These are phyloP conservation scores for Ophiocordyceps camponoti-leonardi DNA, from an alignment of 2,329 filamentous ascomycete species.

Conservation along the genomic window DNA sequence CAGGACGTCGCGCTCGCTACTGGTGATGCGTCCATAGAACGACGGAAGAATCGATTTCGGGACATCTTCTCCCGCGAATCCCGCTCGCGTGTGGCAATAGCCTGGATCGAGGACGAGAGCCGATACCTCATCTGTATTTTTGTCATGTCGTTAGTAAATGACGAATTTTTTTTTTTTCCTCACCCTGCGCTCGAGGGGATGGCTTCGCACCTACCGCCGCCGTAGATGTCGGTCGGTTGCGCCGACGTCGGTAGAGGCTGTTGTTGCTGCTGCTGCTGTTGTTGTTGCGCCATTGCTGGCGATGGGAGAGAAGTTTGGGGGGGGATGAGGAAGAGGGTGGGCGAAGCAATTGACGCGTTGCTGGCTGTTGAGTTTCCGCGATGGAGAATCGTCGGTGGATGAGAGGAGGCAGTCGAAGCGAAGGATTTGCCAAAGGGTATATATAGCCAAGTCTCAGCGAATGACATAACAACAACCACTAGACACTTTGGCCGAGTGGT, in stretches of 20 bases:
- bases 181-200: not conserved
- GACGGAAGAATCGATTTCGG: slow-evolving; percentile 88
- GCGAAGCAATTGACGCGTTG: not conserved
- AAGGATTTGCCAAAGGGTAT: not conserved
- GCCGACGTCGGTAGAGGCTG: slow-evolving; percentile 37
- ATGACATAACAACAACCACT: not conserved
- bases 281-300: not conserved
- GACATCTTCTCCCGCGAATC: slow-evolving; percentile 93
- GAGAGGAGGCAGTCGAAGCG: not conserved
- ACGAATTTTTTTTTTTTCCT: not conserved
- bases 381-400: not conserved
- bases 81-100: slow-evolving; percentile 78
- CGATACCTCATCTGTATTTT: slow-evolving; percentile 70
- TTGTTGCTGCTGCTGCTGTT: slow-evolving; percentile 9
- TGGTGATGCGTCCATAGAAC: slow-evolving; percentile 55
- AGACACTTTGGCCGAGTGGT: slow-evolving; percentile 2
- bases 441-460: not conserved
- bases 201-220: slow-evolving; percentile 32
- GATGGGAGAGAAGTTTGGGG: not conserved
- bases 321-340: not conserved
- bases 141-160: not conserved
- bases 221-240: slow-evolving; percentile 45
- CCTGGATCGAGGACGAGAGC: slow-evolving; percentile 93
- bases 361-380: no score
- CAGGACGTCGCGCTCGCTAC: slow-evolving; percentile 42